Base-by-base conservation (phyloP, 2,329 filamentous ascomycete species). In the Apiospora koreana region DNA sequence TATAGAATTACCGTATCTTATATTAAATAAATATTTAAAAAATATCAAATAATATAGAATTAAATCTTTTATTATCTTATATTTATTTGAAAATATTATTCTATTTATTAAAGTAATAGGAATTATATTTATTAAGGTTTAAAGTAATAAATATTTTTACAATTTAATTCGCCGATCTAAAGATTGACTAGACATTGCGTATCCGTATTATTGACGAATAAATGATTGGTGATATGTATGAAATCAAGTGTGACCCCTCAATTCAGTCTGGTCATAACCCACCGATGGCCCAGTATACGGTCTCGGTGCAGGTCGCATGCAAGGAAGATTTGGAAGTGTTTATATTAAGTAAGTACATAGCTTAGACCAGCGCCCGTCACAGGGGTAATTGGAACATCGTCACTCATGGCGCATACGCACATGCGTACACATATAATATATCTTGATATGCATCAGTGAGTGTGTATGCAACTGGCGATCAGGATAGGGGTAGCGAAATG, bases 231-330 rank as follows among this genome's bases (percentile, higher is more conserved):
- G n/a, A 28, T 28, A 14, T 25, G 65, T 31, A 66, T 46, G 65
- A 31, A 28, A 46, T n/a, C 65, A 46, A 42, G 42, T 67, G 42
- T 31, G 42, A 67, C 54, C 54, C 54, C 54, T 62, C 54, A 62
- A 62, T 62, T 16, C 31, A 62, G 38, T 62, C 54, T 62, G 31
- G 31, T 31, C 54, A 38, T 46, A 67, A 46, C n/a, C 65, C 65
- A 67, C 65, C 25, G 25, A 46, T 9, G 65, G 35, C 42, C 42
- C 42, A 46, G 42, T 21, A 45, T 46, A 31, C 42, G 65, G 41
- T 42, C 42, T 46, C 16, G 65, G 42, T 31, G 25, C 8, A 46
- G 42, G 65, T 67, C 31, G 65, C 65, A 46, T 46, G 65, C 54
- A 62, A 62, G 54, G 54, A 62, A 62, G 48, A 54, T 10, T 18